Conservation (phyloP, 2,329 filamentous ascomycete species). For the Claviceps fusiformis region DNA sequence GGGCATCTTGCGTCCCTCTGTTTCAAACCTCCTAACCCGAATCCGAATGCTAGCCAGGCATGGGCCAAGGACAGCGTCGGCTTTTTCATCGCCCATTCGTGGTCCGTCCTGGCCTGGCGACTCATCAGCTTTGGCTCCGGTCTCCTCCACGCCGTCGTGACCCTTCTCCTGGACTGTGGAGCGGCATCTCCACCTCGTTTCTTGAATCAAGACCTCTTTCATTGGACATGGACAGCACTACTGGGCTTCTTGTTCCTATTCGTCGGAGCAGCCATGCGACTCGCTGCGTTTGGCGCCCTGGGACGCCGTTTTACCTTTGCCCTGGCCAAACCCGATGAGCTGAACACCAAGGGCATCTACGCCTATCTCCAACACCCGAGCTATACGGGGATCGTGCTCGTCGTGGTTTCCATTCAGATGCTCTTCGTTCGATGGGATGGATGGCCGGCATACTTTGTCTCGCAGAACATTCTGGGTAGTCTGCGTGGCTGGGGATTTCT, state of each 20-base stretch:
- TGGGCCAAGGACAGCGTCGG: slow-evolving; percentile 3
- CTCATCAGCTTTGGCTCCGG: neutral
- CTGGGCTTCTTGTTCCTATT: slow-evolving; percentile 18
- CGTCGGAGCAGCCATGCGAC: slow-evolving; percentile 17
- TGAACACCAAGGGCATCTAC: slow-evolving; percentile 35
- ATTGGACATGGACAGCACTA: slow-evolving; percentile 19
- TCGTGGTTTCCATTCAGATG: slow-evolving; percentile 18
- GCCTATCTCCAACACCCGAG: slow-evolving; percentile 37
- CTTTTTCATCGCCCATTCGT: neutral
- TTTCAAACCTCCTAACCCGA: slow-evolving; percentile 2
- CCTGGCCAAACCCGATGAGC: slow-evolving; percentile 29
- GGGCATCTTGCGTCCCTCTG: neutral
- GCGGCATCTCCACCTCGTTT: neutral
- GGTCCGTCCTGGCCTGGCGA: neutral
- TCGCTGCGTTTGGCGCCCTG: slow-evolving; percentile 28
- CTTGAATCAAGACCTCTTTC: slow-evolving; percentile 16
- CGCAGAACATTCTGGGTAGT: slow-evolving; percentile 10
- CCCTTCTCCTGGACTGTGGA: neutral
- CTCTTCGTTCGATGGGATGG: slow-evolving; percentile 27
- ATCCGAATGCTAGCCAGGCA: neutral
- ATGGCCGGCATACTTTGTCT: slow-evolving; percentile 24
- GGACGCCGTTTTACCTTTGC: slow-evolving; percentile 41
- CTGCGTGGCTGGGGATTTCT: slow-evolving; percentile 1
- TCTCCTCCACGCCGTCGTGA: neutral
- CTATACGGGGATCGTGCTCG: slow-evolving; percentile 29